phyloP scores from a whole-genome alignment of 805 yeast species.

The Candida koratica region DNA sequence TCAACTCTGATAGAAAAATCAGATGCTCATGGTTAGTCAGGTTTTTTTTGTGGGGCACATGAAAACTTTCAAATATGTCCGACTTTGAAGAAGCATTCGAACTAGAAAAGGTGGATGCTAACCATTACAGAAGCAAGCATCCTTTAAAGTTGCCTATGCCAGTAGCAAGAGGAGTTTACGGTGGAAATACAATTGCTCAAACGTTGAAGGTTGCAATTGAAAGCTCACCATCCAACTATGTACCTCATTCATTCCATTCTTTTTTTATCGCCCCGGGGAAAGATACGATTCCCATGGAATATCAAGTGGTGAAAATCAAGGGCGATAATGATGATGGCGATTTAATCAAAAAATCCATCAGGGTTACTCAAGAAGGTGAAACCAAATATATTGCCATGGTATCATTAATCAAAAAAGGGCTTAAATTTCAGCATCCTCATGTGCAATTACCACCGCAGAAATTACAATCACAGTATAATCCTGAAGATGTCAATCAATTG shows the following conservation, averaged over 20 bases:
- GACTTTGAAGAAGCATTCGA: constrained; percentile 30
- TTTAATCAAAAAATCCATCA: constrained; percentile 50
- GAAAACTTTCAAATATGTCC: constrained; percentile 1
- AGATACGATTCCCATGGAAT: constrained; percentile 43
- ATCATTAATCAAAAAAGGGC: constrained; percentile 29
- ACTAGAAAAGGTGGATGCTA: constrained; percentile 23
- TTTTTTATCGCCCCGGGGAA: constrained; percentile 58
- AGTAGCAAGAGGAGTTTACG: constrained; percentile 65
- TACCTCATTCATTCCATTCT: constrained; percentile 61
- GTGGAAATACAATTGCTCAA: constrained; percentile 68
- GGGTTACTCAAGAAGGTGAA: constrained; percentile 50
- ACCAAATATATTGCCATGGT: constrained; percentile 51
- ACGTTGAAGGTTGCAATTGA: constrained; percentile 57
- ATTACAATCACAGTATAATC: constrained; percentile 24
- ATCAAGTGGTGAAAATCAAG: constrained; percentile 49
- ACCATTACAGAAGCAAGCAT: constrained; percentile 29
- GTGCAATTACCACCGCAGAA: constrained; percentile 18
- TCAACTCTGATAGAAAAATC: background rate
- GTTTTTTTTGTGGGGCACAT: constrained; percentile 2
- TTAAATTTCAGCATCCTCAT: constrained; percentile 5
- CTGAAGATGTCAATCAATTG: constrained; percentile 21
- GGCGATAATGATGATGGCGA: constrained; percentile 55
- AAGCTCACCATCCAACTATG: constrained; percentile 31
- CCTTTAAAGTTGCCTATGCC: constrained; percentile 33
- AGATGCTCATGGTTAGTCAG: background rate